Conservation (phyloP, 2,329 filamentous ascomycete species). For the Talaromyces sp. region DNA sequence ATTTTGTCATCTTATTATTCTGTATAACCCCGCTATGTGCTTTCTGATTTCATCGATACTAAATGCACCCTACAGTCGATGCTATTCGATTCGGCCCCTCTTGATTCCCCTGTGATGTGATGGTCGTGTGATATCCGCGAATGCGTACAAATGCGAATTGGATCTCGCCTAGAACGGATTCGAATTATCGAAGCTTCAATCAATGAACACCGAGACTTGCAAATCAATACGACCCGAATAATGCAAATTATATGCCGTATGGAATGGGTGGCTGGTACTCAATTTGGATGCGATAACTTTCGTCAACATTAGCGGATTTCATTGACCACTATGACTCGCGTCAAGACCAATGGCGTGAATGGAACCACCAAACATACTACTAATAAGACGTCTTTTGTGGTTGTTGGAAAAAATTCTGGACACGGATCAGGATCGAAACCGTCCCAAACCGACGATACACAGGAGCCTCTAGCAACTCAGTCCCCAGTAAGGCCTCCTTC, state of each 20-base stretch:
- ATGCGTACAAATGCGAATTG: neutral
- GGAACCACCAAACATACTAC: neutral
- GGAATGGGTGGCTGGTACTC: neutral
- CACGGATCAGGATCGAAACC: neutral
- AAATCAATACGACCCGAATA: neutral
- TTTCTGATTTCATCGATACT: neutral
- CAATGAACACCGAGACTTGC: neutral
- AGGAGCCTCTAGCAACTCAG: slow-evolving; percentile 8
- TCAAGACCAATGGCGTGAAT: neutral
- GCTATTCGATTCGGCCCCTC: neutral
- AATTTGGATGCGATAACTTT: neutral
- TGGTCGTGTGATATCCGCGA: too few relatives aligned
- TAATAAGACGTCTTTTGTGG: neutral
- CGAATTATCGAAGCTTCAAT: neutral
- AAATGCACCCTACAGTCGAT: neutral
- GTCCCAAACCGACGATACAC: neutral
- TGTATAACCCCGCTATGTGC: neutral
- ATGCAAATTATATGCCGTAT: neutral
- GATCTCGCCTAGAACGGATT: neutral
- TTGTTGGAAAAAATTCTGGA: neutral
- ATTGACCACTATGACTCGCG: neutral
- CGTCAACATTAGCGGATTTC: neutral
- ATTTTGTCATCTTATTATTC: neutral
- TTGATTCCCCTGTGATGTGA: neutral
- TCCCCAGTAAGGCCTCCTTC: slow-evolving; percentile 2